Percentiles rank a stretch among this genome's conserved stretches.
phyloP scores from a whole-genome alignment of 257 asterid species.

The Solanum boliviense region DNA sequence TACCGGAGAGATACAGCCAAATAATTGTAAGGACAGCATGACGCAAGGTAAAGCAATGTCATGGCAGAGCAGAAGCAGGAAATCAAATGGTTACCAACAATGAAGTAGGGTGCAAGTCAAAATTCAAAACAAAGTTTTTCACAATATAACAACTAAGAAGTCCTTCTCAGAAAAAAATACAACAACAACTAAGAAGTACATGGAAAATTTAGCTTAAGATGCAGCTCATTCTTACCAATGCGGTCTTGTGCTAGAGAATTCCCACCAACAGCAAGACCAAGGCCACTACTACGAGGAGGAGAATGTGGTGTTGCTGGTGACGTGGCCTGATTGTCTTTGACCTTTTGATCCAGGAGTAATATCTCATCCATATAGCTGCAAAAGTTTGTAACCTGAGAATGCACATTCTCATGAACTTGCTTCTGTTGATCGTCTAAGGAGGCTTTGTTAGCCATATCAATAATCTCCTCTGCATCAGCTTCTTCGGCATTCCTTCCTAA shows the following conservation, averaged over 20 bases:
- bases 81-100: background rate
- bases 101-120: background rate
- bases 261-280: conserved; percentile 67
- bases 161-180: background rate
- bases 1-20: background rate
- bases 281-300: conserved; percentile 52
- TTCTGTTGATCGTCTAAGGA: conserved; percentile 62
- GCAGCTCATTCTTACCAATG: conserved; percentile 32
- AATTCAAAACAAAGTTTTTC: background rate
- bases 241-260: conserved; percentile 13
- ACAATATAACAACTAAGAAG: background rate
- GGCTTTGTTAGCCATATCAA: conserved; percentile 64
- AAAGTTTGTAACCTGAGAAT: conserved; percentile 42
- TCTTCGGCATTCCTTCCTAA: conserved; percentile 72
- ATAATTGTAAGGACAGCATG: background rate
- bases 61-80: background rate
- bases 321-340: conserved; percentile 1
- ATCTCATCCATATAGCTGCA: conserved; percentile 59
- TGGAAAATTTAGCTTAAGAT: background rate
- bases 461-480: conserved; percentile 81
- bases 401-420: conserved; percentile 89
- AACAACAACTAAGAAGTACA: background rate
- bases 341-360: conserved; percentile 46
- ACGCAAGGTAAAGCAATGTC: background rate
- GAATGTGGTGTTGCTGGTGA: conserved; percentile 22